A percentile compares a stretch with the other conserved stretches of the same genome.
phyloP scores from a whole-genome alignment of 306 rosid genomes.

The Prunus kanzakura region DNA sequence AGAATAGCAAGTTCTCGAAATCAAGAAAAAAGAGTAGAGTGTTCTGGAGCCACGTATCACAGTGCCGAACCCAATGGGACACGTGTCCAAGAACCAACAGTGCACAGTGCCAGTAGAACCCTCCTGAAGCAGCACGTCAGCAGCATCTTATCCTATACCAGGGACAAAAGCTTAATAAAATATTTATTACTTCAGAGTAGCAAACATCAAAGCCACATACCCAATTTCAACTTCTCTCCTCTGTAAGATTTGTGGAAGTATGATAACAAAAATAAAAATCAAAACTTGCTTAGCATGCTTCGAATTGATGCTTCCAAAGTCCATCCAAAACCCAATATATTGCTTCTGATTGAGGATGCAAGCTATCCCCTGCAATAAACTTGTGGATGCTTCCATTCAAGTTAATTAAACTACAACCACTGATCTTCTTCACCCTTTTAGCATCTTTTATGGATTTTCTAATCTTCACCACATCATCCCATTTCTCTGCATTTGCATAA shows the following conservation, averaged over 20 bases:
- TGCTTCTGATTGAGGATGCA: slow-evolving; percentile 18
- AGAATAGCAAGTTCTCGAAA: slow-evolving; percentile 4
- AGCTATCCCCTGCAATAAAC: slow-evolving; percentile 19
- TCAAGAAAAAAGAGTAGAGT: background rate
- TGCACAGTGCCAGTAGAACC: slow-evolving; percentile 9
- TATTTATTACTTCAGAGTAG: too few species aligned
- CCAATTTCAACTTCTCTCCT: background rate
- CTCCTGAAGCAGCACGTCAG: slow-evolving; percentile 28
- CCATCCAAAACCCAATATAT: slow-evolving; percentile 17
- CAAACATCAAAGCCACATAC: background rate
- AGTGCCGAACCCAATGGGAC: background rate
- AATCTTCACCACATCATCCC: slow-evolving; percentile 61
- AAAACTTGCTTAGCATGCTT: background rate
- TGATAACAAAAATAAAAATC: background rate
- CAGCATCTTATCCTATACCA: background rate
- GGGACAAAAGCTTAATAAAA: too few species aligned
- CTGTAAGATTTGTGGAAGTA: background rate
- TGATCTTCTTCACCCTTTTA: slow-evolving; percentile 53
- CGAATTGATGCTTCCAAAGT: slow-evolving; percentile 19
- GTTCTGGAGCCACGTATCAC: slow-evolving; percentile 31
- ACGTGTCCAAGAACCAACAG: background rate
- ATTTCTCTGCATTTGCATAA: slow-evolving; percentile 55
- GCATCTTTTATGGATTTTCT: slow-evolving; percentile 48
- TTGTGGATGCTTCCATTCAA: slow-evolving; percentile 26
- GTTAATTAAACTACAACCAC: slow-evolving; percentile 53